phyloP scores from a whole-genome alignment of 2,329 filamentous ascomycete genomes.

The Fusarium guadeloupense region DNA sequence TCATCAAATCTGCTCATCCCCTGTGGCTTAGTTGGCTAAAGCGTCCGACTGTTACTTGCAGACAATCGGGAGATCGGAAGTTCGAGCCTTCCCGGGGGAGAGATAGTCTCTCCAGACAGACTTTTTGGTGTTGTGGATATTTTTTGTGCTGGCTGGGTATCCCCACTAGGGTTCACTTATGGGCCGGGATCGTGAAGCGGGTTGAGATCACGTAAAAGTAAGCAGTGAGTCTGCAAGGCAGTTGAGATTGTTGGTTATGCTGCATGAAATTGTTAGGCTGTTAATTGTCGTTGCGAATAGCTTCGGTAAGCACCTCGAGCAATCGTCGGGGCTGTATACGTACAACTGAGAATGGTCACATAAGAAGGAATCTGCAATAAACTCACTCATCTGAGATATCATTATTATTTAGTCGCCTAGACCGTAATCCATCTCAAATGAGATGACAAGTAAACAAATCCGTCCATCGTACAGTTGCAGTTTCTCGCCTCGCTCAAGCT shows the following conservation, averaged over 20 bases:
- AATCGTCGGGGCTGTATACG: background rate
- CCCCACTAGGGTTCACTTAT: constrained; percentile 22
- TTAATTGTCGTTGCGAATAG: background rate
- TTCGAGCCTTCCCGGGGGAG: constrained; percentile 46
- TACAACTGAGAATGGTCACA: background rate
- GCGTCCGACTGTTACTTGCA: constrained; percentile 39
- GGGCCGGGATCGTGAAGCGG: constrained; percentile 13
- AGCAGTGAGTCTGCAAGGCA: background rate
- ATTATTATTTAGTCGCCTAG: background rate
- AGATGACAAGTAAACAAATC: background rate
- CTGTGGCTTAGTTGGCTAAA: constrained; percentile 42
- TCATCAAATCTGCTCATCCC: constrained; percentile 32
- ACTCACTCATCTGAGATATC: background rate
- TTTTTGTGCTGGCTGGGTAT: constrained; percentile 4
- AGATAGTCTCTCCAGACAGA: constrained; percentile 17
- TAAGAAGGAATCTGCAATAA: background rate
- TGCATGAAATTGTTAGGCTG: background rate
- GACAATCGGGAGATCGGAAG: constrained; percentile 45
- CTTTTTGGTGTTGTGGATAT: constrained; percentile 22
- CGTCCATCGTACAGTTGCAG: background rate
- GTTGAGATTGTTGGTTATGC: background rate
- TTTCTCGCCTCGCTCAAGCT: background rate
- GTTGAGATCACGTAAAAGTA: background rate
- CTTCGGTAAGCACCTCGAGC: background rate
- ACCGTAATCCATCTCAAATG: background rate